Base-by-base conservation (phyloP, 2,329 filamentous ascomycete genomes). In the Xylariaceae sp. region DNA sequence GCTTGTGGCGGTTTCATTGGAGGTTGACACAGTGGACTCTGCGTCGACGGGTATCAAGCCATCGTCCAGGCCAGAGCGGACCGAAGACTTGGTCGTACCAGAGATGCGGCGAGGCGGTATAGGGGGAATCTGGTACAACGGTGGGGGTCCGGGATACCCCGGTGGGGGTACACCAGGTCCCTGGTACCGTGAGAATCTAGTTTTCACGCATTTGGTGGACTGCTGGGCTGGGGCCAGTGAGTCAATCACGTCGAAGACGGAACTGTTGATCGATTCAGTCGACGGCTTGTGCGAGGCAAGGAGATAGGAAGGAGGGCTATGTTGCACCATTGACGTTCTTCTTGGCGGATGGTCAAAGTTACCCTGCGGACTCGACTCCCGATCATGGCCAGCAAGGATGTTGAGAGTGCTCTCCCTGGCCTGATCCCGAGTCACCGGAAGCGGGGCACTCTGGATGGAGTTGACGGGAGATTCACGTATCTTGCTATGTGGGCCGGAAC, bases 11-110 rank as follows among this genome's bases (percentile, higher is more conserved):
- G 51, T 64, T 7, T 61, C 63, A 45, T 62, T 63, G 5, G 23
- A 30, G 23, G 23, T 30, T 8, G 51, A 59, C 13, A 57, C 53
- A 9, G 55, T 64, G 23, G 56, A 62, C 49, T 74, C 73, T 52
- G 64, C 64, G 11, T 73, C 71, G 5, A 76, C 73, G 1, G 72
- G 73, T 23, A 76, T 76, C 17, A 75, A 60, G 4, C 73, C 75
- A 41, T 74, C 72, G 13, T 71, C 69, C 37, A 67, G 49, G n/a
- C 13, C 41, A 45, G 10, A n/a, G n/a, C 11, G 11, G 10, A 55
- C 55, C 2, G 61, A 56, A 23, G 61, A 58, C 48, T 59, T 45
- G 41, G 51, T 63, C 35, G 61, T 5, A 15, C 61, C 63, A 4
- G 54, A 60, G 53, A 51, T 51, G 47, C 54, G 60, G 55, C 59